Base-by-base conservation (phyloP, 2,329 filamentous ascomycete species). In the Aspergillus quadricinctus region DNA sequence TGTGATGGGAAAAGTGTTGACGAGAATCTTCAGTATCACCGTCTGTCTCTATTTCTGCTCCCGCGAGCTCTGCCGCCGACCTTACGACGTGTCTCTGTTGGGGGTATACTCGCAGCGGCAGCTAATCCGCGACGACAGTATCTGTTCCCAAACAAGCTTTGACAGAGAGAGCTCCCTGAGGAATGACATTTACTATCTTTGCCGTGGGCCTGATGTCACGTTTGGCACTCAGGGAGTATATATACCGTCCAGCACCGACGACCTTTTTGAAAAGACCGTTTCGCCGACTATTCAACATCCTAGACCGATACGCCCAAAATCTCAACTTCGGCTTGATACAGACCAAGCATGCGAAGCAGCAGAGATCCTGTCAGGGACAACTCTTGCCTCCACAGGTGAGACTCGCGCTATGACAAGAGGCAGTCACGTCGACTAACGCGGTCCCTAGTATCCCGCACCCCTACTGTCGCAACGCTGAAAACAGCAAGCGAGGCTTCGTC, bases 31-130 rank as follows among this genome's bases (percentile, higher is more conserved):
- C 41, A 76, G 73, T 49, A 55, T 72, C 11, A 72, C 69, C 2
- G 60, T 72, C n/a, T 72, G 69, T 46, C 65, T 67, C 1, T 68
- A 73, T 27, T 75, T 75, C 53, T 73, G 72, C 56, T 69, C 71
- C 6, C 65, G 70, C 27, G 69, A 75, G 55, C 61, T 75, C 21
- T 74, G 69, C 49, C 67, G 72, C 51, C 66, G 71, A 25, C 71
- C 72, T 29, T 75, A 74, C 51, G 69, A 74, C 40, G 65, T 74
- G 3, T 75, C 73, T 1, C 57, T 75, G 17, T 58, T 75, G 25
- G 72, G 73, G 0, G 61, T 75, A 6, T 73, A 72, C 57, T 66
- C 59, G 35, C 67, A 61, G 41, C 64, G 54, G 19, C 53, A 52
- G 27, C 48, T 60, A 19, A 51, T 51, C 4, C 64, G 64, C 28